Base-by-base conservation (phyloP, 2,329 filamentous ascomycete species). In the Aureobasidium vineae region DNA sequence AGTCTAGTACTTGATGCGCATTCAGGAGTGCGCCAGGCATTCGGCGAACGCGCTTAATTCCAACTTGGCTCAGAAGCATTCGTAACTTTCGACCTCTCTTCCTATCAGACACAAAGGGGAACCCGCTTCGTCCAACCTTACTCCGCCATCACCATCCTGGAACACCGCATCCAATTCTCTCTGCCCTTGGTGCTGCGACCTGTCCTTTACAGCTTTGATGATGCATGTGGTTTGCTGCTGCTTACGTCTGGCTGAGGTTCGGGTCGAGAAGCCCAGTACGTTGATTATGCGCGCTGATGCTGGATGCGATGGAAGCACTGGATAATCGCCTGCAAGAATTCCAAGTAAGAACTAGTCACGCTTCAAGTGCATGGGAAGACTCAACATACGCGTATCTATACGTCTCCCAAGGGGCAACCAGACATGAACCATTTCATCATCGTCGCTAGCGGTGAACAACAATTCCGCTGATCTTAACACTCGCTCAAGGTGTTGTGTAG, bases 11-110 rank as follows among this genome's bases (percentile, higher is more conserved):
- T 38, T 5, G 13, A 56, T 33, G 36, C 52, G 50, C 50, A 36
- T 13, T 52, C 28, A 52, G 16, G 28, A 33, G 5, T 33, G 49
- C n/a, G n/a, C n/a, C n/a, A n/a, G n/a, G 2, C 7, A 7, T 19
- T 41, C 31, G n/a, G 11, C 11, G 7, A 23, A 16, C 45, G 11
- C 13, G 5, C 41, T 19, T 13, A n/a, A 1, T 3, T 16, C 21
- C 19, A 7, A 49, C 60, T 49, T 45, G 60, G 66, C 77, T 57
- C 40, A 57, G 10, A 66, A 66, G 31, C 63, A 79, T 69, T 77
- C 72, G 59, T 73, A 75, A 45, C 71, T 75, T 66, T 76, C 72
- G 21, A 80, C 73, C 65, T 74, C 72, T 68, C 71, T 71, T 7
- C 72, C 75, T 28, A 69, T 72, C 21, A 79, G 72, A 50, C 74